These are phyloP conservation scores for Viridothelium virens DNA, from an alignment of 495 filamentous ascomycete genomes.

Conservation along the genomic window DNA sequence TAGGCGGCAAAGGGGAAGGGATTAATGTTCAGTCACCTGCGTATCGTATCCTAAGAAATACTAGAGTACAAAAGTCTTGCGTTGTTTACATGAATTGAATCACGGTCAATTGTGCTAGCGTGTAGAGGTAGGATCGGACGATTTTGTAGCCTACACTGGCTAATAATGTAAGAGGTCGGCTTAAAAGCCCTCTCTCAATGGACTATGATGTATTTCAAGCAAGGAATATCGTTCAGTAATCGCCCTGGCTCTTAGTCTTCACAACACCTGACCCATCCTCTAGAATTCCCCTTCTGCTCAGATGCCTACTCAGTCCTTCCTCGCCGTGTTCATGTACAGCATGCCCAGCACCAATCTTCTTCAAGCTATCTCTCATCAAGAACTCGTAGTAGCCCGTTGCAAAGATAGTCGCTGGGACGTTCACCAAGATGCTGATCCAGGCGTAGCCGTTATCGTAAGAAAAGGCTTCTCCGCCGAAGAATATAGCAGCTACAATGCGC, in stretches of 20 bases:
- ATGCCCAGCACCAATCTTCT: conserved; percentile 41
- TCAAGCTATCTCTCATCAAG: conserved; percentile 44
- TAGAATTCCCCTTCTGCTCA: conserved; percentile 35
- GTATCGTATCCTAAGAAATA: too few species aligned
- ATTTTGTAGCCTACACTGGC: background rate
- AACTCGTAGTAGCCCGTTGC: conserved; percentile 47
- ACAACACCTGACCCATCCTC: background rate
- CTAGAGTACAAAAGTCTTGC: too few species aligned
- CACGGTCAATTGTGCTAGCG: too few species aligned
- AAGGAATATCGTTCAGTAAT: background rate
- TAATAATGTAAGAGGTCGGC: background rate
- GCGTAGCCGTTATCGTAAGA: conserved; percentile 37
- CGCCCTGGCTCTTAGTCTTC: conserved; percentile 1
- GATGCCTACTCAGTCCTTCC: conserved; percentile 43
- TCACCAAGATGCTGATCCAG: conserved; percentile 46
- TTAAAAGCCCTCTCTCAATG: background rate
- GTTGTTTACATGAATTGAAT: too few species aligned
- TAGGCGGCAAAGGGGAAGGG: too few species aligned
- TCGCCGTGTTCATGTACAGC: conserved; percentile 45
- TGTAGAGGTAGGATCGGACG: background rate
- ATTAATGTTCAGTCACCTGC: too few species aligned
- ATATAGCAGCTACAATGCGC: conserved; percentile 49
- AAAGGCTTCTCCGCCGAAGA: conserved; percentile 44
- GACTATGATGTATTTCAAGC: background rate
- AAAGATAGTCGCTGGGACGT: conserved; percentile 47